Evolutionary conservation across 2,329 filamentous ascomycete species (phyloP).

Genomic region (Nothopassalora personata): DNA sequence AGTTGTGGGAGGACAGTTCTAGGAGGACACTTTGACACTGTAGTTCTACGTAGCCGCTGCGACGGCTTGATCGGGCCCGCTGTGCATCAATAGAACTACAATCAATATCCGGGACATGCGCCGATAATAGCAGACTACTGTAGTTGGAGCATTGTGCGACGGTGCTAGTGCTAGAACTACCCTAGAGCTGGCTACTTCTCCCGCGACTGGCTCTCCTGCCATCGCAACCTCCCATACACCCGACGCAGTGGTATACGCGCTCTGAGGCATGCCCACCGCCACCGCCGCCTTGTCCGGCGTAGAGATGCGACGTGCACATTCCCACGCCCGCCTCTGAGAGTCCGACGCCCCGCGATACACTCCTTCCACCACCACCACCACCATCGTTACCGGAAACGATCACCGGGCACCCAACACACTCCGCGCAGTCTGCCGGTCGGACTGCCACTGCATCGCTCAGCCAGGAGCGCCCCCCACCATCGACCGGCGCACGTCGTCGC

Average conservation of each 20-base stretch:
- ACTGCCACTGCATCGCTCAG: background rate
- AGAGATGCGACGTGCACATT: conserved; percentile 1
- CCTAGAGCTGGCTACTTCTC: too few species aligned
- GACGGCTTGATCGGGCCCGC: too few species aligned
- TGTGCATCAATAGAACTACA: too few species aligned
- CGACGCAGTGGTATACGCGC: background rate
- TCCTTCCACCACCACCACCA: conserved; percentile 1
- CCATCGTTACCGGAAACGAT: conserved; percentile 1
- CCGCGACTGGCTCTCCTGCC: background rate
- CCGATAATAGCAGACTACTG: background rate
- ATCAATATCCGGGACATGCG: too few species aligned
- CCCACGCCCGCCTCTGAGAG: conserved; percentile 1
- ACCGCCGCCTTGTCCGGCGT: conserved; percentile 1
- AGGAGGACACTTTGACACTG: too few species aligned
- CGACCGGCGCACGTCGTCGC: background rate
- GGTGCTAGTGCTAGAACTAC: too few species aligned
- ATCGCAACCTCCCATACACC: background rate
- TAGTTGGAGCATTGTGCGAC: background rate
- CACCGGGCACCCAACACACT: background rate
- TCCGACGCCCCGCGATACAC: conserved; percentile 2
- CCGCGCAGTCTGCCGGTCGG: conserved; percentile 19
- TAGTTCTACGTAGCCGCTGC: background rate
- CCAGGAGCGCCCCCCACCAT: background rate
- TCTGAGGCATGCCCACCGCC: conserved; percentile 3
- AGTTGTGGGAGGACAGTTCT: too few species aligned